These are phyloP conservation scores for Brasilioporus rufonigricans DNA, from an alignment of 768 basidiomycete species.

Conservation along the genomic window DNA sequence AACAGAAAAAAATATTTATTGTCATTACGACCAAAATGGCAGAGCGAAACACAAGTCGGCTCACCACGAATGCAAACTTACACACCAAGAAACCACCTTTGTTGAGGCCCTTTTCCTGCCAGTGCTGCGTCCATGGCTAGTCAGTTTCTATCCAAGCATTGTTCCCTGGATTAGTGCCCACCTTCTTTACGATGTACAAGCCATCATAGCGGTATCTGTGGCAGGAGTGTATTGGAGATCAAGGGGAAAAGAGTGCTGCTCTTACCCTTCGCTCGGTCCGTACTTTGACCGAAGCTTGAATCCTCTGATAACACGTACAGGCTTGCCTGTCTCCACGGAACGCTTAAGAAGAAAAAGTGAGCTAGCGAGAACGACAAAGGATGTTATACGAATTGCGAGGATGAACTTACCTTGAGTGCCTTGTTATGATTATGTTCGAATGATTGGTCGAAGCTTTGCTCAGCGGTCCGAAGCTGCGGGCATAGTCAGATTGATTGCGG, in stretches of 20 bases:
- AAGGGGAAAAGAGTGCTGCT: not conserved
- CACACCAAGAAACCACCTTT: constrained; percentile 74
- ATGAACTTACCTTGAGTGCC: constrained; percentile 52
- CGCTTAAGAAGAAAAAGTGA: constrained; percentile 38
- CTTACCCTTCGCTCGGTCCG: constrained; percentile 76
- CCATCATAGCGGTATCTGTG: constrained; percentile 88
- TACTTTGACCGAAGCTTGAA: constrained; percentile 62
- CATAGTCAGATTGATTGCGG: not conserved
- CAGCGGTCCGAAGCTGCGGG: constrained; percentile 78
- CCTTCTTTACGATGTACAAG: constrained; percentile 77
- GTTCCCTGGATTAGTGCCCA: constrained; percentile 17
- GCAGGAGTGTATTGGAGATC: not conserved
- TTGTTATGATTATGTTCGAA: constrained; percentile 75
- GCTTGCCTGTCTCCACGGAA: constrained; percentile 78
- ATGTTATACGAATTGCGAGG: not conserved
- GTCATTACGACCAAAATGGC: not conserved
- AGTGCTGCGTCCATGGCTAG: constrained; percentile 46
- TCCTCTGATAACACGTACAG: constrained; percentile 85
- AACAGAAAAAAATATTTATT: not conserved
- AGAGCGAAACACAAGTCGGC: constrained; percentile 8
- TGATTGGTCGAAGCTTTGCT: constrained; percentile 79
- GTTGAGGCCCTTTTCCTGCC: constrained; percentile 73
- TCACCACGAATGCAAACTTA: constrained; percentile 80
- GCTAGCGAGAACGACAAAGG: not conserved
- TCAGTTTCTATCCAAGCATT: not conserved